Evolutionary conservation across 805 yeast species (phyloP).

Genomic region (Candida tallmaniae): DNA sequence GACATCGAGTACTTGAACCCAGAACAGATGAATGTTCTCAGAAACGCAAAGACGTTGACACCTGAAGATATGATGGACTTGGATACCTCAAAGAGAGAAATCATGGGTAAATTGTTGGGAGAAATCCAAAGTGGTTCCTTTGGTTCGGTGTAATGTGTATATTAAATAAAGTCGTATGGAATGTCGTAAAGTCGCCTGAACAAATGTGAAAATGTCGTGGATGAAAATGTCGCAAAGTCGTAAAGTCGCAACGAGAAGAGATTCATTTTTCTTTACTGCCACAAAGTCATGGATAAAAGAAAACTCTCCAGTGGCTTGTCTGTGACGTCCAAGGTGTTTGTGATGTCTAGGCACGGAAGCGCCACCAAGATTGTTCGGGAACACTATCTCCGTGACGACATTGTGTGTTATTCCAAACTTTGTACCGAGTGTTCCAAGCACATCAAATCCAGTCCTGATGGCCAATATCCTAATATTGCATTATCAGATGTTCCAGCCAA

Average conservation of each 20-base stretch:
- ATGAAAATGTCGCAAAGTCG: too few species aligned
- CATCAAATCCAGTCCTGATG: constrained; percentile 60
- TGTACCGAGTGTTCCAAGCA: constrained; percentile 60
- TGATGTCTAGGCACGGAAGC: constrained; percentile 82
- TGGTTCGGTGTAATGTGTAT: constrained; percentile 14
- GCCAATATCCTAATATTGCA: constrained; percentile 61
- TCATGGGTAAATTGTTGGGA: constrained; percentile 16
- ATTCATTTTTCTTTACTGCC: too few species aligned
- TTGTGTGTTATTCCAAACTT: constrained; percentile 78
- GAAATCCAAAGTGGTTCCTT: constrained; percentile 25
- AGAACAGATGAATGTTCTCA: constrained; percentile 30
- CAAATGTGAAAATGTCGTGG: too few species aligned
- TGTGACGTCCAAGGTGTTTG: constrained; percentile 86
- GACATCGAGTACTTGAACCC: constrained; percentile 24
- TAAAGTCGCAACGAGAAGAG: too few species aligned
- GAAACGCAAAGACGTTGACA: constrained; percentile 22
- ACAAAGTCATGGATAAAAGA: constrained; percentile 17
- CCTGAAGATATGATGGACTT: constrained; percentile 26
- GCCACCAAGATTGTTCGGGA: constrained; percentile 91
- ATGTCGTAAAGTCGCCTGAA: too few species aligned
- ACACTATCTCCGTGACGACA: constrained; percentile 87
- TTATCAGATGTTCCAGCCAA: constrained; percentile 58
- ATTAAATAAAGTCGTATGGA: too few species aligned
- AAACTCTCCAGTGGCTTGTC: constrained; percentile 42
- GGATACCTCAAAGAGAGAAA: constrained; percentile 19